Evolutionary conservation across 2,329 filamentous ascomycete genomes (phyloP), one percentile per base, ranked within the genome.

Genomic region (Onygenales sp.): DNA sequence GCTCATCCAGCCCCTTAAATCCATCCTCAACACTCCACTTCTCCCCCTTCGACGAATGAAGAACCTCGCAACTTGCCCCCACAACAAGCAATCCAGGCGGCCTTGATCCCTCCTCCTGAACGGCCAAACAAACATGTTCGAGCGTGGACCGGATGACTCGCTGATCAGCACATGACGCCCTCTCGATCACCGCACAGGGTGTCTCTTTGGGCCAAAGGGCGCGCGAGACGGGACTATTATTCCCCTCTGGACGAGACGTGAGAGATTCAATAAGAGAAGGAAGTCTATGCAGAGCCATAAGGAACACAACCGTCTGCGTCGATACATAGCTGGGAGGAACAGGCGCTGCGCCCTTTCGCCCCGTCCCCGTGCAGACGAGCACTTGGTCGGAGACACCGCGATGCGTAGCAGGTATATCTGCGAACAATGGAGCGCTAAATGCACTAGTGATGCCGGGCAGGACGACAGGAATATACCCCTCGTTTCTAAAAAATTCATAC

Each of bases 331-430:
- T 84, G 0, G 93, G 93, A 36, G 90, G 89, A n/a, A 81, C 75
- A 0, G 90, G 90, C 0, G 88, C 77, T 52, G 82, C 86, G 10
- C 93, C 93, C 71, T 95, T 94, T 63, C 93, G 83, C 0, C 93
- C 93, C 0, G 93, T 98, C 0, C 93, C 93, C 0, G 93, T 98
- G 72, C 93, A 97, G n/a, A 98, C 81, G 31, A 98, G 78, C 0
- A 98, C 85, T 69, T 97, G 91, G 64, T 98, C 93, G 3, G 89
- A 86, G 0, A 95, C 87, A 44, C 87, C 87, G 4, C 93, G 80
- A 72, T 97, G 92, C 1, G 93, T 98, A 0, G 86, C 78, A 1
- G 93, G 92, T 34, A 98, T 88, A 6, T 79, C 83, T 0, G 91
- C 91, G 66, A 97, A 95, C 2, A 98, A 76, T 0, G 92, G 89